Conservation (phyloP, 2,329 filamentous ascomycete genomes). For the Trichoderma koningii region DNA sequence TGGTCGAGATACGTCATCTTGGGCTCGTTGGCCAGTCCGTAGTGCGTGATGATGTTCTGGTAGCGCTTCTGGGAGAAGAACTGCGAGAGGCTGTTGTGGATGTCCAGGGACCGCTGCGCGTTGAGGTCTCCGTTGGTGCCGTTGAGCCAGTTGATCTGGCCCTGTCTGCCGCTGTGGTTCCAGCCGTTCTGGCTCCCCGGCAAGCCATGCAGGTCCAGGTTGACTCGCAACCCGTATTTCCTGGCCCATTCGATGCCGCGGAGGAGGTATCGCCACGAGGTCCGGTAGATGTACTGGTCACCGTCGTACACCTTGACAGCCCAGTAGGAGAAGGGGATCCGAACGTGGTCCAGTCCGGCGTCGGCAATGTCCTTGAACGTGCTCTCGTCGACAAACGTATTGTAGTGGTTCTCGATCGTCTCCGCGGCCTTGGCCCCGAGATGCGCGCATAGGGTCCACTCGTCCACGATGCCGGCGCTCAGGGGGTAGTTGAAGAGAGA, state of each 20-base stretch:
- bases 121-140: conserved; percentile 82
- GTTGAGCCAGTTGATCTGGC: conserved; percentile 82
- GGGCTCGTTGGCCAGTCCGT: conserved; percentile 93
- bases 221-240: conserved; percentile 87
- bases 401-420: conserved; percentile 87
- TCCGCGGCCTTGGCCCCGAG: conserved; percentile 68
- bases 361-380: conserved; percentile 82
- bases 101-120: conserved; percentile 76
- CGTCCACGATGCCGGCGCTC: conserved; percentile 72
- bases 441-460: conserved; percentile 75
- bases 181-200: conserved; percentile 96
- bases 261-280: conserved; percentile 90
- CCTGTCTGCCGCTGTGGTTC: conserved; percentile 90
- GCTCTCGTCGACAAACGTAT: conserved; percentile 79
- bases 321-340: conserved; percentile 96
- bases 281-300: conserved; percentile 85
- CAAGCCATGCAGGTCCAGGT: conserved; percentile 88
- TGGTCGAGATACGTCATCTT: conserved; percentile 73
- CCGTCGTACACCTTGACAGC: conserved; percentile 80
- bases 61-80: conserved; percentile 96
- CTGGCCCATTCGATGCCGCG: conserved; percentile 91
- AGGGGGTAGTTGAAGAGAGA: conserved; percentile 77
- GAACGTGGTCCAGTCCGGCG: conserved; percentile 93
- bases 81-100: conserved; percentile 81
- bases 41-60: conserved; percentile 87